Percentiles rank a stretch among this genome's conserved stretches.
phyloP scores from a whole-genome alignment of 768 basidiomycete genomes.

The Scleroderma bovista region DNA sequence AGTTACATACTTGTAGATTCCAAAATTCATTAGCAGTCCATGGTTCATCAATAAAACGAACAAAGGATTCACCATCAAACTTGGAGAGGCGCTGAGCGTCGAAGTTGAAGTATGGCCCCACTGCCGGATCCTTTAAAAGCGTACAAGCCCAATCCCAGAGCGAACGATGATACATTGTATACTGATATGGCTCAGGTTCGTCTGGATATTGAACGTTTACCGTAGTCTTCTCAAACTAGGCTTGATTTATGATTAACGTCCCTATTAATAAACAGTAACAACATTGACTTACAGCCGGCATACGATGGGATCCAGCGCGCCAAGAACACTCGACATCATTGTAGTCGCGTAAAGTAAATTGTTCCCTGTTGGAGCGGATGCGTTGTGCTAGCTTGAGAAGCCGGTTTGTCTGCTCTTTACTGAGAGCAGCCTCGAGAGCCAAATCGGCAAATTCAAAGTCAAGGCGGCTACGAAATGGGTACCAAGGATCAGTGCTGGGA shows the following conservation, averaged over 20 bases:
- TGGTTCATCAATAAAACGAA: slow-evolving; percentile 31
- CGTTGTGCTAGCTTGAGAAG: slow-evolving; percentile 4
- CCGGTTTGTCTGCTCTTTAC: slow-evolving; percentile 1
- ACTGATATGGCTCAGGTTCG: not conserved
- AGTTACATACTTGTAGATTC: slow-evolving; percentile 29
- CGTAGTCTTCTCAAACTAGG: not conserved
- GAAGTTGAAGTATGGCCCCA: slow-evolving; percentile 24
- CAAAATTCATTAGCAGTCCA: slow-evolving; percentile 34
- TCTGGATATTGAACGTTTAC: not conserved
- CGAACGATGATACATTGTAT: not conserved
- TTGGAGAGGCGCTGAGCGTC: slow-evolving; percentile 27
- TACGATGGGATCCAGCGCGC: not conserved
- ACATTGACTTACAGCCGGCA: slow-evolving; percentile 5
- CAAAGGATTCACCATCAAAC: slow-evolving; percentile 21
- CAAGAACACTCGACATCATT: not conserved
- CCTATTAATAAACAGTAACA: not conserved
- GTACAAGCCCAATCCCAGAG: slow-evolving; percentile 19
- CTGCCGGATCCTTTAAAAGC: slow-evolving; percentile 21
- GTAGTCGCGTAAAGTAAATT: slow-evolving; percentile 1
- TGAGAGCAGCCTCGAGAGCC: slow-evolving; percentile 3
- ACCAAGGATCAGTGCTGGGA: slow-evolving; percentile 9
- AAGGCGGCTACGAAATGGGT: slow-evolving; percentile 1
- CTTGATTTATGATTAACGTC: slow-evolving; percentile 7
- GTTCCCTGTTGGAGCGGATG: not conserved
- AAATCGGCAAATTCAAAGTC: slow-evolving; percentile 9